phyloP scores from a whole-genome alignment of 495 filamentous ascomycete species.

The Talaromyces liani region DNA sequence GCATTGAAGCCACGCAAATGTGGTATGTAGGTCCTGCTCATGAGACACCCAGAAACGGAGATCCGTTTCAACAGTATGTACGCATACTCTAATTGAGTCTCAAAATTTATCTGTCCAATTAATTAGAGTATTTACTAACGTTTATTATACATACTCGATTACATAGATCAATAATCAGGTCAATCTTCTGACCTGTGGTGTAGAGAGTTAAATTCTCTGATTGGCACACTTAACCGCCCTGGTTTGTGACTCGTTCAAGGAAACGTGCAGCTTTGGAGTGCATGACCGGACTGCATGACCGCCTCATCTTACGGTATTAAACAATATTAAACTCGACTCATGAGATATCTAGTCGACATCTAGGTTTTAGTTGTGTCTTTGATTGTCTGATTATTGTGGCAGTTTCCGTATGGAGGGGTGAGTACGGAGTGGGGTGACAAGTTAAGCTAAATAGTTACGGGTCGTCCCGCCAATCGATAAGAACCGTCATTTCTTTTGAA shows the following conservation, averaged over 20 bases:
- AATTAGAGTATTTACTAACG: not conserved
- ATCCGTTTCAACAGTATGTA: not conserved
- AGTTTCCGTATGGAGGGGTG: not conserved
- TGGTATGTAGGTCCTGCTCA: not conserved
- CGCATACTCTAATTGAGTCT: not conserved
- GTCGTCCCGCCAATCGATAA: conserved; percentile 7
- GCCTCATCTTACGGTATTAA: not conserved
- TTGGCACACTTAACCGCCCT: not conserved
- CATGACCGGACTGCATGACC: conserved; percentile 9
- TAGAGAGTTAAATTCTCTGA: not conserved
- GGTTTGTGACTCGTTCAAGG: conserved; percentile 4
- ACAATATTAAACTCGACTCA: not conserved
- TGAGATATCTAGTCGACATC: not conserved
- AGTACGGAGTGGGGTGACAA: not conserved
- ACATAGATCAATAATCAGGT: not conserved
- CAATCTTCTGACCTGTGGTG: not conserved
- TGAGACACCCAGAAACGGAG: not conserved
- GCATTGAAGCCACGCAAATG: not conserved
- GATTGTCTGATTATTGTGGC: not conserved
- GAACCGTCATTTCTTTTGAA: not conserved
- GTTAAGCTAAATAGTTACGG: not conserved
- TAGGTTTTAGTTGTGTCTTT: not conserved
- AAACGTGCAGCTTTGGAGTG: not conserved
- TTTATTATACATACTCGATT: not conserved
- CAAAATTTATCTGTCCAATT: not conserved